Evolutionary conservation across 371 early-diverging fungal genomes (phyloP), one percentile per base, ranked within the genome.

Genomic region (Mucor irregularis): DNA sequence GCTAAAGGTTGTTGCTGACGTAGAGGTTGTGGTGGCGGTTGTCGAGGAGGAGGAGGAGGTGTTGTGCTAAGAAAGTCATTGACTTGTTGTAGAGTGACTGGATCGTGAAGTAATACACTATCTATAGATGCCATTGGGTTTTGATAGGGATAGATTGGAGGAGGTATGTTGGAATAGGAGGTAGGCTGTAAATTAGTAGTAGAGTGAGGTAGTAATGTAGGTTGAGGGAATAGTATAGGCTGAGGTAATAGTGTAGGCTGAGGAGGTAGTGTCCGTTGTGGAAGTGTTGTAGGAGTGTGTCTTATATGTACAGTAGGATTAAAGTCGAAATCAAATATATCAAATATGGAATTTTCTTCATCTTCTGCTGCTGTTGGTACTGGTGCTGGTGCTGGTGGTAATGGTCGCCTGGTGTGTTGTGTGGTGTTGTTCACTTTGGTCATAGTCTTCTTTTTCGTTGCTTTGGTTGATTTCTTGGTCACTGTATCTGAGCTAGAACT

Each of bases 361-460:
- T n/a, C 17, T 28, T 19, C 5, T 46, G 25, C 5, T 14, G 17
- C 3, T 17, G 5, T 10, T 38, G 17, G 17, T 38, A 67, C 62
- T 60, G 70, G 44, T 60, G 60, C 11, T 62, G 66, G 17, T 35
- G 62, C 52, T 31, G 53, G 47, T 26, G 21, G 34, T 33, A 26
- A 19, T 30, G 29, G 30, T 24, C 16, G 42, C 33, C 2, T n/a
- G n/a, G n/a, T n/a, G n/a, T n/a, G n/a, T n/a, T n/a, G n/a, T n/a
- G n/a, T n/a, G n/a, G n/a, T n/a, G n/a, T n/a, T n/a, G n/a, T n/a
- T n/a, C n/a, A n/a, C n/a, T n/a, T n/a, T n/a, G n/a, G n/a, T n/a
- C n/a, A n/a, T n/a, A n/a, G n/a, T 29, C 24, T 5, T 16, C 6
- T 37, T 45, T 9, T 6, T 16, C 22, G 26, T 14, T 44, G 56